phyloP scores from a whole-genome alignment of 129 eudicot genomes.

The Sambucus nigra region DNA sequence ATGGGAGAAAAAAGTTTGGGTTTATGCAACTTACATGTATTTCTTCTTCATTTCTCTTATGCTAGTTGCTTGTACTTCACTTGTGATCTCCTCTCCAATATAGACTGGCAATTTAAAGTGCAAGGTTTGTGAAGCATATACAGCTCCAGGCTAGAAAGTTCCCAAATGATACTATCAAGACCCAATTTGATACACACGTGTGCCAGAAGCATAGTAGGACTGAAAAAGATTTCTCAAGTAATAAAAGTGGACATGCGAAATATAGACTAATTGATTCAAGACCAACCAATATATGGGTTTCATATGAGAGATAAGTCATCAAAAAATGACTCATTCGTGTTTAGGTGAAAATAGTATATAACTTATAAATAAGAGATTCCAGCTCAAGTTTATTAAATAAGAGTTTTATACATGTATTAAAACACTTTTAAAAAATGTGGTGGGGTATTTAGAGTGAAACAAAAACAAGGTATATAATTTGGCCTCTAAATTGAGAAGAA shows the following conservation, averaged over 20 bases:
- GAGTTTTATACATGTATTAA: too few relatives aligned
- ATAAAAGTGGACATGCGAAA: neutral
- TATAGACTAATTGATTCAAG: neutral
- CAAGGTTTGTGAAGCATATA: conserved; percentile 74
- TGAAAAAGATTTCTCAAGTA: too few relatives aligned
- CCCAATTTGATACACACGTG: neutral
- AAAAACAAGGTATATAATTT: too few relatives aligned
- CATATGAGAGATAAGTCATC: neutral
- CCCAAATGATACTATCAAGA: neutral
- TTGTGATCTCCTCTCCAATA: conserved; percentile 51
- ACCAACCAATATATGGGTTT: neutral
- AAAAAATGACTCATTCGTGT: too few relatives aligned
- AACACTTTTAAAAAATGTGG: neutral
- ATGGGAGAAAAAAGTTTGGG: neutral
- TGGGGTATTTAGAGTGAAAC: neutral
- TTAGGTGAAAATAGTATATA: too few relatives aligned
- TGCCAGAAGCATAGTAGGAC: too few relatives aligned
- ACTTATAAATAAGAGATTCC: too few relatives aligned
- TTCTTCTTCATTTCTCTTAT: conserved; percentile 45
- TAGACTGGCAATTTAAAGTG: conserved; percentile 71
- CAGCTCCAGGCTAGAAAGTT: conserved; percentile 70
- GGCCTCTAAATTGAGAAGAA: too few relatives aligned
- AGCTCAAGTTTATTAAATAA: too few relatives aligned
- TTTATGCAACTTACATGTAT: conserved; percentile 39
- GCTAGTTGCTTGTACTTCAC: conserved; percentile 54